These are phyloP conservation scores for Schwanniomyces occidentalis DNA, from an alignment of 805 yeast species.

Conservation along the genomic window DNA sequence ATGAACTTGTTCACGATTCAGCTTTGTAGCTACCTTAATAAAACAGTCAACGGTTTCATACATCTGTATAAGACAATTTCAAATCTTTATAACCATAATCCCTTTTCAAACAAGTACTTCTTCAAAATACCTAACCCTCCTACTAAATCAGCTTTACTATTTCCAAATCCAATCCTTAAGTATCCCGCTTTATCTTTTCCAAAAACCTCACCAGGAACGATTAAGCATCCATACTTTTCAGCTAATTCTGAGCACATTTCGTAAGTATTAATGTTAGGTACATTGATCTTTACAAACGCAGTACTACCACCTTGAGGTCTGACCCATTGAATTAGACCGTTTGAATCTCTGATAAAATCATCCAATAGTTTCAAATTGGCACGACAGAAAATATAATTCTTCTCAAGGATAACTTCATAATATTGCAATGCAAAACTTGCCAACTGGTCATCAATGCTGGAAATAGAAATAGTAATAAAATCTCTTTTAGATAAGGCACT, in stretches of 20 bases:
- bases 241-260: slow-evolving; percentile 38
- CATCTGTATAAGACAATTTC: too few species aligned
- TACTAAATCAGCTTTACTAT: slow-evolving; percentile 31
- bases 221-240: slow-evolving; percentile 30
- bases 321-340: slow-evolving; percentile 39
- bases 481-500: slow-evolving; percentile 44
- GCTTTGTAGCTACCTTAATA: too few species aligned
- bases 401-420: slow-evolving; percentile 30
- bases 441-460: slow-evolving; percentile 46
- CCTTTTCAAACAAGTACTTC: slow-evolving; percentile 9
- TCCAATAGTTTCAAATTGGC: slow-evolving; percentile 37
- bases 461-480: slow-evolving; percentile 51
- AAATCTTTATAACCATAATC: too few species aligned
- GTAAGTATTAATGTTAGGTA: slow-evolving; percentile 26
- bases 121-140: slow-evolving; percentile 32
- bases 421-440: slow-evolving; percentile 45
- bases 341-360: slow-evolving; percentile 27
- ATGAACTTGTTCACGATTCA: too few species aligned
- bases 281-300: slow-evolving; percentile 38
- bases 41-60: too few species aligned
- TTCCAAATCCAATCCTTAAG: slow-evolving; percentile 51
- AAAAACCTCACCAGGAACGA: slow-evolving; percentile 54
- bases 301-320: slow-evolving; percentile 51
- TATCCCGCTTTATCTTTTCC: slow-evolving; percentile 37
- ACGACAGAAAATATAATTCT: slow-evolving; percentile 41